Evolutionary conservation across 2,329 filamentous ascomycete genomes (phyloP), one percentile per base, ranked within the genome.

Genomic region (Fusarium buxicola): DNA sequence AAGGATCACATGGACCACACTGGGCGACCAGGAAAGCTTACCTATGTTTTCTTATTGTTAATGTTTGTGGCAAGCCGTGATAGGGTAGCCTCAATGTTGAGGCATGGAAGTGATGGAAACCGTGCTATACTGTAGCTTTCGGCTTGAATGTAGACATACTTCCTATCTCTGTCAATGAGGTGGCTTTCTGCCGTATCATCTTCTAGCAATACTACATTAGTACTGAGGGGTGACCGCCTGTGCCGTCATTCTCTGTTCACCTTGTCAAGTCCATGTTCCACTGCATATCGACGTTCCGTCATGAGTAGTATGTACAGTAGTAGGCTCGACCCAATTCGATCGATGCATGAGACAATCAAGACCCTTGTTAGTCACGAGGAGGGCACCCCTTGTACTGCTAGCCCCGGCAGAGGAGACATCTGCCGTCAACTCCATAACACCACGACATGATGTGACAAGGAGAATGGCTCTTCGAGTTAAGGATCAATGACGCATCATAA

Each of bases 361-460:
- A 65, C 34, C 57, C 52, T 36, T 58, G 62, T 38, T 41, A 48
- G 45, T 63, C 61, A 62, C 47, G 44, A 65, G 51, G 40, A 44
- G 38, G n/a, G 11, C 31, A 40, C 55, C 34, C 56, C 41, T 63
- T 39, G 36, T 40, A 10, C 34, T 18, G 18, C 32, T 63, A 63
- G 61, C 44, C 31, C 58, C 62, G 62, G 62, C 40, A 65, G 48
- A 63, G 65, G 38, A 31, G 25, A 16, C 21, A 39, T 65, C 57
- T 65, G 57, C 61, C 57, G 61, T 31, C 40, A 24, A 45, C 55
- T 59, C 41, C 48, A 62, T 55, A 40, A 63, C 49, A 66, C 60
- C 62, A 66, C 53, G 31, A 38, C 40, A 32, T 18, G 38, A 39
- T 38, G 40, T 50, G 27, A 43, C 35, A 44, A 30, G 16, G 15